A percentile compares a stretch with the other conserved stretches of the same genome.
phyloP scores from a whole-genome alignment of 2,329 filamentous ascomycete genomes.

The Podosphaera xanthii region DNA sequence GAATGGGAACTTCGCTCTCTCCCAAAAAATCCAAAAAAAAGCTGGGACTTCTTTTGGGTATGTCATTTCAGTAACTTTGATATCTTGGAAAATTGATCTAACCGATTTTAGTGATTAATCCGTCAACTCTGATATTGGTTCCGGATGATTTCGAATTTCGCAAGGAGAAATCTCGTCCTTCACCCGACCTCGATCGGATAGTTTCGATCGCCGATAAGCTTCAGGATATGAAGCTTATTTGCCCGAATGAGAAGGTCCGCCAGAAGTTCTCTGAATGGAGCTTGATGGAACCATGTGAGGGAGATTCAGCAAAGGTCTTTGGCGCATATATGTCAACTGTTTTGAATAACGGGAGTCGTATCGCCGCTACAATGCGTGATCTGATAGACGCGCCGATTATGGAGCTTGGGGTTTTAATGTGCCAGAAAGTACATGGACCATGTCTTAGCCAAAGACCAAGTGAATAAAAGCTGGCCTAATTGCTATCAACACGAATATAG shows the following conservation, averaged over 20 bases:
- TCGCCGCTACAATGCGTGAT: not conserved
- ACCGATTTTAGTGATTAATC: not conserved
- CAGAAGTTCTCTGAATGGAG: not conserved
- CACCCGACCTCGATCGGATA: not conserved
- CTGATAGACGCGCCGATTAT: not conserved
- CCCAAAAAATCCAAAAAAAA: not conserved
- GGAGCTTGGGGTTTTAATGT: not conserved
- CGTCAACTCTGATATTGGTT: not conserved
- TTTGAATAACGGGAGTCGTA: not conserved
- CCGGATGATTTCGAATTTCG: not conserved
- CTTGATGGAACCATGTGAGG: not conserved
- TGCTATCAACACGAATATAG: not conserved
- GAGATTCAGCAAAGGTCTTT: not conserved
- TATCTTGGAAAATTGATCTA: not conserved
- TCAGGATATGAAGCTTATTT: not conserved
- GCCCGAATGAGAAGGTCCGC: not conserved
- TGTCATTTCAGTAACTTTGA: not conserved
- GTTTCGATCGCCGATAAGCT: not conserved
- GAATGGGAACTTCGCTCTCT: not conserved
- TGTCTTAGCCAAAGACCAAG: not conserved
- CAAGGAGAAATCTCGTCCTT: not conserved
- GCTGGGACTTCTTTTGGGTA: not conserved
- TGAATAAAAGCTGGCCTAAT: not conserved
- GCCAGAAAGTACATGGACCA: not conserved
- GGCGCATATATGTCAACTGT: not conserved